Evolutionary conservation across 768 basidiomycete genomes (phyloP).

Genomic region (Mycena olivaceomarginata): DNA sequence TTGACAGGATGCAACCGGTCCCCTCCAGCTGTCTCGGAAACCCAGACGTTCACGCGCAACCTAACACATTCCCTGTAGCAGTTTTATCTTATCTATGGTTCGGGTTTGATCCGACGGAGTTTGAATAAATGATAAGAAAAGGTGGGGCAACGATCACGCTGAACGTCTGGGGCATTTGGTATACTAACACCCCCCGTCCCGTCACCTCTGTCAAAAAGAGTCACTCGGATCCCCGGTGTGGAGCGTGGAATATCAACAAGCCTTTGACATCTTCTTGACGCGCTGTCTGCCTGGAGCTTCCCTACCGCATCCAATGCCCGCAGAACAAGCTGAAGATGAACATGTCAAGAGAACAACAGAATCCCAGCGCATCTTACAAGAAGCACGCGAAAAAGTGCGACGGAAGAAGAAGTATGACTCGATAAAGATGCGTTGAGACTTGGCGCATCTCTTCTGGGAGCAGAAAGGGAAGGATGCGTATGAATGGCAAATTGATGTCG

Average conservation of each 20-base stretch:
- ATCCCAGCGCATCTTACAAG: conserved; percentile 13
- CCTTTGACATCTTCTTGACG: conserved; percentile 8
- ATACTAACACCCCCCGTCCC: background rate
- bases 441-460: conserved; percentile 38
- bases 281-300: conserved; percentile 14
- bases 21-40: no score
- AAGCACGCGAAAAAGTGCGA: conserved; percentile 39
- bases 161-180: no score
- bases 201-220: background rate
- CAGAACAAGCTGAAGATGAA: background rate
- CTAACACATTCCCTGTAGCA: no score
- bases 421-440: conserved; percentile 35
- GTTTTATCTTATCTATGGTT: no score
- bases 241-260: background rate
- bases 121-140: no score
- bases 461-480: conserved; percentile 48
- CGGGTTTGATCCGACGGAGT: no score
- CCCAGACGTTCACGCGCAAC: no score
- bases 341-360: conserved; percentile 10
- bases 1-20: no score
- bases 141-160: no score
- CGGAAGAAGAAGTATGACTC: conserved; percentile 37
- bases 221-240: background rate
- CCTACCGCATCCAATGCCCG: conserved; percentile 9
- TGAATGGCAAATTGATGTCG: conserved; percentile 62